These are phyloP conservation scores for Saturnispora quitensis DNA, from an alignment of 805 yeast genomes.

Conservation along the genomic window DNA sequence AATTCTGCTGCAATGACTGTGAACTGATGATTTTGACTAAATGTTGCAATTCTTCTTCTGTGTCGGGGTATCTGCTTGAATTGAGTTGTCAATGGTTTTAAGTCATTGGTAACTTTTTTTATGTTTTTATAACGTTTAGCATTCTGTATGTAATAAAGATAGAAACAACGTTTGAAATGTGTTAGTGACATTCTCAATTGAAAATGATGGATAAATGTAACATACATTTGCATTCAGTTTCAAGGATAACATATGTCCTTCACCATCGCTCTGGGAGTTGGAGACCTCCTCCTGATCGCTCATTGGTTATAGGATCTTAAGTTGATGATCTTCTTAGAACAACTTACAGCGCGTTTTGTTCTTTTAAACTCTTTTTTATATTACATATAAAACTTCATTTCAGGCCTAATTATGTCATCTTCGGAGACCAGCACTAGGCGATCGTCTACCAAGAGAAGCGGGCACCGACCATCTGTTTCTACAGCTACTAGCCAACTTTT, in stretches of 20 bases:
- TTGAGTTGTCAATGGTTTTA: constrained; percentile 17
- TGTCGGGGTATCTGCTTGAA: constrained; percentile 12
- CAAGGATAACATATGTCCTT: not conserved
- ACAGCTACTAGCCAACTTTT: constrained; percentile 48
- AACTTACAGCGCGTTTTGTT: not conserved
- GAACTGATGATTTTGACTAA: constrained; percentile 27
- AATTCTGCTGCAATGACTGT: constrained; percentile 28
- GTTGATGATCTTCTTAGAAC: not conserved
- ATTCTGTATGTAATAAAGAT: not conserved
- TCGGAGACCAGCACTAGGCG: constrained; percentile 4
- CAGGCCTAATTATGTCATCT: not conserved
- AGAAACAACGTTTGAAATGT: not conserved
- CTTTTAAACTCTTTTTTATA: not conserved
- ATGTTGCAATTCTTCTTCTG: constrained; percentile 19
- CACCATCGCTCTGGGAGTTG: constrained; percentile 6
- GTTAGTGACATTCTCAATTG: not conserved
- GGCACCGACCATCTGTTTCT: constrained; percentile 56
- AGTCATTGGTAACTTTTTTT: constrained; percentile 3
- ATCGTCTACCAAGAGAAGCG: constrained; percentile 4
- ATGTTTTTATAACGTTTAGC: not conserved
- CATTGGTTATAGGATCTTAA: not conserved
- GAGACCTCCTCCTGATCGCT: constrained; percentile 3
- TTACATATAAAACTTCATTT: not conserved
- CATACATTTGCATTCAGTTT: not conserved
- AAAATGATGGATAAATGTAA: not conserved